A percentile compares a stretch with the other conserved stretches of the same genome.
phyloP scores from a whole-genome alignment of 2,329 filamentous ascomycete species.

The Aureobasidium pullulans region DNA sequence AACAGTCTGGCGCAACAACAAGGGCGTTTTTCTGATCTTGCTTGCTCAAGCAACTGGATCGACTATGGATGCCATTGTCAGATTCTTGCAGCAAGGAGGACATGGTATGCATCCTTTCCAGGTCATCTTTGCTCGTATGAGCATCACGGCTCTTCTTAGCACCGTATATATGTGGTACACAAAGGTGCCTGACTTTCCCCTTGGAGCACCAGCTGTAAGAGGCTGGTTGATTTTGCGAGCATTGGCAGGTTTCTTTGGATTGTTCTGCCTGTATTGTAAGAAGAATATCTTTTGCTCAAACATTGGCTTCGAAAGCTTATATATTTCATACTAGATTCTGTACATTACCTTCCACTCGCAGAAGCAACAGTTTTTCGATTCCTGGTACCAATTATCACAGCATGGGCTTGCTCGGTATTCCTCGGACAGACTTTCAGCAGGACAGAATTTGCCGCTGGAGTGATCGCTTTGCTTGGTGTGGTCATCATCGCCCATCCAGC shows the following conservation, averaged over 20 bases:
- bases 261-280: constrained; percentile 11
- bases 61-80: constrained; percentile 12
- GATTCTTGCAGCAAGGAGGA: constrained; percentile 8
- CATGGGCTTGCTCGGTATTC: constrained; percentile 8
- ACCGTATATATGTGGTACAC: constrained; percentile 2
- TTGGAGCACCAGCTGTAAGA: not conserved
- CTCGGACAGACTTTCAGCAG: constrained; percentile 2
- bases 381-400: constrained; percentile 7
- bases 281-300: not conserved
- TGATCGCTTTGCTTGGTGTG: not conserved
- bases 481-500: constrained; percentile 9
- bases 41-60: constrained; percentile 5
- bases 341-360: constrained; percentile 7
- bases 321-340: not conserved
- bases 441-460: not conserved
- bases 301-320: not conserved
- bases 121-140: constrained; percentile 11
- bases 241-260: not conserved
- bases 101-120: constrained; percentile 10
- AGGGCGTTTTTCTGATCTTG: constrained; percentile 10
- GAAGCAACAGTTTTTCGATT: constrained; percentile 11
- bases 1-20: constrained; percentile 1
- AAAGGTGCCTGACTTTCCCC: not conserved
- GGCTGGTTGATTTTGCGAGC: not conserved
- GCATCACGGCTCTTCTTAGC: not conserved